Conservation (phyloP, 768 basidiomycete genomes). For the Mrakia blollopis region DNA sequence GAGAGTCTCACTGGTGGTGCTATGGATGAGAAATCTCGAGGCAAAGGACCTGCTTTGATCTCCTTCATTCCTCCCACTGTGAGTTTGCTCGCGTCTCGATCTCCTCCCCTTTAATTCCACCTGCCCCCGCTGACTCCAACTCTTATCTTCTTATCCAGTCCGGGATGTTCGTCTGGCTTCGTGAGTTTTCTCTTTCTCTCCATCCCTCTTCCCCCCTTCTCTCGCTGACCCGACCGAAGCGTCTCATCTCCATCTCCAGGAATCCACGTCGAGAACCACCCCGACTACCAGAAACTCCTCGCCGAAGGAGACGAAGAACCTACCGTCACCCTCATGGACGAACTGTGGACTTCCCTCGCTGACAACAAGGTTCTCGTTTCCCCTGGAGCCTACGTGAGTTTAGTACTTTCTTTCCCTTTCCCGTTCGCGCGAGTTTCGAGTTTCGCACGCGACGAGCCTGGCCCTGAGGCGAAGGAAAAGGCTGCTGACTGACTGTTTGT, state of each 20-base stretch:
- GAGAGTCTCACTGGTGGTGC: not conserved
- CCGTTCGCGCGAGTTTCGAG: too few relatives aligned
- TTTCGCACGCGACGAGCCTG: too few relatives aligned
- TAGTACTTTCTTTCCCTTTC: not conserved
- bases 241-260: too few relatives aligned
- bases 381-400: constrained; percentile 10
- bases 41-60: constrained; percentile 2
- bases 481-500: not conserved
- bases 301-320: not conserved
- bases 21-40: not conserved
- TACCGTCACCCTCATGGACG: constrained; percentile 6
- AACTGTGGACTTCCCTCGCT: constrained; percentile 12
- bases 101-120: not conserved
- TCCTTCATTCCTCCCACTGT: constrained; percentile 5
- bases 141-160: not conserved
- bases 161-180: too few relatives aligned
- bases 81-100: not conserved
- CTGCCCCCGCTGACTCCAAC: too few relatives aligned
- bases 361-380: constrained; percentile 6
- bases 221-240: too few relatives aligned
- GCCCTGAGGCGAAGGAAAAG: not conserved
- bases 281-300: not conserved
- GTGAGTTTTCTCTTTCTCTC: too few relatives aligned
- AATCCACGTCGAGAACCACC: constrained; percentile 12
- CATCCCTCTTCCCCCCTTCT: too few relatives aligned